Evolutionary conservation across 352 stramenopile species (phyloP).

Genomic region (Phytophthora palmivora): DNA sequence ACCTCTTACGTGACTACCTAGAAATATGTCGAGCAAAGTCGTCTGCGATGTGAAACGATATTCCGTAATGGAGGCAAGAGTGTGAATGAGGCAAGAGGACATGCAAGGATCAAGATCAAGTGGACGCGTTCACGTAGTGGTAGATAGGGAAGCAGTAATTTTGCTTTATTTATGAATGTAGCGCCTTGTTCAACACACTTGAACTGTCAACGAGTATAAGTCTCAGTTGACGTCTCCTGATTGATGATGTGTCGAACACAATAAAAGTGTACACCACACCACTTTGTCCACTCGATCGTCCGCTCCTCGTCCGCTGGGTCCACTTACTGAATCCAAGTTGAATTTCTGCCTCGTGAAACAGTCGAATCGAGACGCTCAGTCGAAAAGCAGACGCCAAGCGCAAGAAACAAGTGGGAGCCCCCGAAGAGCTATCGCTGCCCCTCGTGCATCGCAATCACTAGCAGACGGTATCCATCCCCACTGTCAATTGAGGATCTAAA

Average conservation of each 20-base stretch:
- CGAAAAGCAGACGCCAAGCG: slow-evolving; percentile 39
- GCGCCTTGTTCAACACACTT: too few relatives aligned
- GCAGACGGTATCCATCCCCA: slow-evolving; percentile 5
- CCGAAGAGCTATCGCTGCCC: slow-evolving; percentile 12
- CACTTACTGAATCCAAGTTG: slow-evolving; percentile 25
- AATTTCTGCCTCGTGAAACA: slow-evolving; percentile 26
- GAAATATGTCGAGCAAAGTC: slow-evolving; percentile 1
- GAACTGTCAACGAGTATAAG: too few relatives aligned
- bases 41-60: slow-evolving; percentile 5
- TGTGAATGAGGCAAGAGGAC: slow-evolving; percentile 10
- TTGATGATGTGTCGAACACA: too few relatives aligned
- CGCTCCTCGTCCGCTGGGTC: too few relatives aligned
- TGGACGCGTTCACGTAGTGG: slow-evolving; percentile 11
- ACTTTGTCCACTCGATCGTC: slow-evolving; percentile 17
- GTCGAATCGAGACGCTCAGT: slow-evolving; percentile 30
- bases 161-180: slow-evolving; percentile 44
- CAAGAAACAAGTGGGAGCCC: slow-evolving; percentile 29
- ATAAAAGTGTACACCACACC: slow-evolving; percentile 4
- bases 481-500: slow-evolving; percentile 23
- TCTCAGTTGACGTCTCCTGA: too few relatives aligned
- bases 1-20: slow-evolving; percentile 73
- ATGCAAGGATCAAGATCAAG: slow-evolving; percentile 19
- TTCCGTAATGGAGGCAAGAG: too few relatives aligned
- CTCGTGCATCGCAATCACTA: slow-evolving; percentile 17
- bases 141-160: slow-evolving; percentile 34